Evolutionary conservation across 257 asterid genomes (phyloP).

Genomic region (Gentiana dahurica): DNA sequence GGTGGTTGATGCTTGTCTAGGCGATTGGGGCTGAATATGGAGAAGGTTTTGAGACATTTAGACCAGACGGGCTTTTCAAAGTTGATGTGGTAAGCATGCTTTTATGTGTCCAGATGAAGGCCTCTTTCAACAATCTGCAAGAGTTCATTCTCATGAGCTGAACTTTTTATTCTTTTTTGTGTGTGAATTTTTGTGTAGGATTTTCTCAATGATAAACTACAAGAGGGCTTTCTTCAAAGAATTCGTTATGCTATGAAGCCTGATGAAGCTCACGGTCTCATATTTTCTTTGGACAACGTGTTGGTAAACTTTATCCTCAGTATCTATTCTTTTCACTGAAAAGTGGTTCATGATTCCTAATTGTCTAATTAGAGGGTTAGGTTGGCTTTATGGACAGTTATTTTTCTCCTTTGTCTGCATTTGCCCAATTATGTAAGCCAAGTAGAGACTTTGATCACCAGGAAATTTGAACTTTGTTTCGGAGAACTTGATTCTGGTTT

Average conservation of each 20-base stretch:
- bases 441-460: too few species aligned
- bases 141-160: too few species aligned
- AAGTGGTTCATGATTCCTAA: background rate
- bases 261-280: constrained; percentile 95
- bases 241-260: constrained; percentile 98
- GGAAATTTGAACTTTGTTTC: too few species aligned
- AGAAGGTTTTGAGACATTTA: constrained; percentile 93
- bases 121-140: too few species aligned
- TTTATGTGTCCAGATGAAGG: background rate
- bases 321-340: background rate
- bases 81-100: constrained; percentile 70
- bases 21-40: constrained; percentile 99
- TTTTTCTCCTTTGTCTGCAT: background rate
- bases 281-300: constrained; percentile 96
- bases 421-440: background rate
- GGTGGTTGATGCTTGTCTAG: constrained; percentile 21
- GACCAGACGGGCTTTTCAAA: constrained; percentile 87
- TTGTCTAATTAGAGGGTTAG: background rate
- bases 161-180: background rate
- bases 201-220: constrained; percentile 76
- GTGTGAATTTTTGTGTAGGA: constrained; percentile 36
- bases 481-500: too few species aligned
- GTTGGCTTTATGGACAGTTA: too few species aligned
- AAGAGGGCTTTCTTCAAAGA: constrained; percentile 86
- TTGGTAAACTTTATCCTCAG: constrained; percentile 49